Evolutionary conservation across 169 alveolate species (phyloP), one percentile per base, ranked within the genome.

Genomic region (Cystoisospora suis): DNA sequence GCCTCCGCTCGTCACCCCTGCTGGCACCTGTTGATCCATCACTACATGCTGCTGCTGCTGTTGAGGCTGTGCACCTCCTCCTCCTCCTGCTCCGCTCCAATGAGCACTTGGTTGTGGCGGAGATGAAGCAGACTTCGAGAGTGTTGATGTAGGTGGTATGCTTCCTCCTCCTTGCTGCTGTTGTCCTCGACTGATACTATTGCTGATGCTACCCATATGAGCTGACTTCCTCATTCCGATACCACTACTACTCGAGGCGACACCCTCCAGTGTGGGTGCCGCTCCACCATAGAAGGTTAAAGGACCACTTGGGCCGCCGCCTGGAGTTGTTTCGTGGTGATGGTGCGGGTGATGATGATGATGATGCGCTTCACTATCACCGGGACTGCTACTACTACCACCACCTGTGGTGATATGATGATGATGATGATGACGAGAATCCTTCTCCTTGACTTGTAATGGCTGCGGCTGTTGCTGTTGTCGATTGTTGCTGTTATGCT

Each of bases 271-370:
- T 23, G 47, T 40, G 17, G 72, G 40, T 23, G 89, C 77, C 20
- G 75, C 23, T 20, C 79, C 34, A 23, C 44, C 77, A 53, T 36
- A 9, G 32, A 23, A 34, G 27, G 75, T 53, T 42, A 58, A 49
- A 53, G 75, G 40, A 23, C 44, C 36, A 53, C 70, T 38, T 0
- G 89, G 32, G 27, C 70, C 77, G 38, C 79, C 17, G 20, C n/a
- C n/a, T n/a, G n/a, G n/a, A n/a, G n/a, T n/a, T n/a, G n/a, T n/a
- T n/a, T n/a, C n/a, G 87, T 34, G 27, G 87, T 69, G 23, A 79
- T 40, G 72, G 46, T 79, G 72, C 87, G 38, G 49, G 46, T 20
- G 32, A 29, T 79, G 87, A 61, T 79, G 87, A 61, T 44, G 87
- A 34, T 61, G 87, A 45, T 45, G 65, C 29, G 65, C 23, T 61